phyloP scores from a whole-genome alignment of 129 eudicot genomes.

The Glebionis coronaria region DNA sequence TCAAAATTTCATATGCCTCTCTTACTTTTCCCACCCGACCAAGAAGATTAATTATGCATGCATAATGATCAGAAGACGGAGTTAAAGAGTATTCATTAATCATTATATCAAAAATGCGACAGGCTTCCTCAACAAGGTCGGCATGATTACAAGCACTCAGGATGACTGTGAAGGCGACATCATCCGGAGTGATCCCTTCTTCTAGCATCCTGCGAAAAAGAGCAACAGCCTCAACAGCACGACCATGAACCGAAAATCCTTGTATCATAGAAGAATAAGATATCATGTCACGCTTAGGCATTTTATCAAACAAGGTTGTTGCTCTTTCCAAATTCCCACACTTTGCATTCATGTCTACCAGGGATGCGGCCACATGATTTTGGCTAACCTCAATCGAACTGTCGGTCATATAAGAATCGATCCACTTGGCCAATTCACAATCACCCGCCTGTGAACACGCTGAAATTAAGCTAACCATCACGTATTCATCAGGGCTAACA shows the following conservation, averaged over 20 bases:
- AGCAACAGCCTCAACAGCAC: conserved; percentile 43
- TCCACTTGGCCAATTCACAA: conserved; percentile 59
- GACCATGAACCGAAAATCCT: conserved; percentile 63
- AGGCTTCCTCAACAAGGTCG: conserved; percentile 64
- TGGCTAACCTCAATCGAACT: conserved; percentile 34
- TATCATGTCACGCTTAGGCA: conserved; percentile 54
- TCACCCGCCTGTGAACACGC: conserved; percentile 76
- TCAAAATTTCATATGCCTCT: conserved; percentile 56
- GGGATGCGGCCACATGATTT: conserved; percentile 56
- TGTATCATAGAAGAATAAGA: conserved; percentile 77
- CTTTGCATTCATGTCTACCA: conserved; percentile 70
- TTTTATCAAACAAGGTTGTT: conserved; percentile 33
- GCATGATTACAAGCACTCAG: conserved; percentile 59
- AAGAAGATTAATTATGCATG: conserved; percentile 64
- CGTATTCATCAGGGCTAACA: conserved; percentile 59
- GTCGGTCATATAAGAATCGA: conserved; percentile 45
- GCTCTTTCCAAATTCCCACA: conserved; percentile 80
- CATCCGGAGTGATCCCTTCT: conserved; percentile 60
- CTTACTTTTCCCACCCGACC: conserved; percentile 56
- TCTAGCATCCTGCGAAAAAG: conserved; percentile 56
- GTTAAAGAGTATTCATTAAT: conserved; percentile 32
- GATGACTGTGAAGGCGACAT: conserved; percentile 57
- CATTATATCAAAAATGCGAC: conserved; percentile 41
- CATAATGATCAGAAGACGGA: conserved; percentile 62
- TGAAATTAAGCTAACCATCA: conserved; percentile 69